These are phyloP conservation scores for Aaosphaeria arxii DNA, from an alignment of 2,329 filamentous ascomycete genomes.

Conservation along the genomic window DNA sequence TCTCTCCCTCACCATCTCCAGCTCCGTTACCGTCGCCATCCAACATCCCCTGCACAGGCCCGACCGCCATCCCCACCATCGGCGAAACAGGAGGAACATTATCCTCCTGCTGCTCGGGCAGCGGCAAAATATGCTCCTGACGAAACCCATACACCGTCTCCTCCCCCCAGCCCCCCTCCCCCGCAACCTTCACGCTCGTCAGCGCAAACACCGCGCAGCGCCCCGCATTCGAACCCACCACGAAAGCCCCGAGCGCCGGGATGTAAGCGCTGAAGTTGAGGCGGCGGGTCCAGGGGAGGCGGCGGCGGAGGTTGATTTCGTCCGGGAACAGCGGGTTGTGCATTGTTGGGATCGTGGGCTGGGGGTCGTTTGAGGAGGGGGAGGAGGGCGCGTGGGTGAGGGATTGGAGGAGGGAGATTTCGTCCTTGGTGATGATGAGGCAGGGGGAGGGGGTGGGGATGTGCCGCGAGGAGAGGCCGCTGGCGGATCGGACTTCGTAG, in stretches of 20 bases:
- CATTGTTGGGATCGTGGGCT: slow-evolving; percentile 29
- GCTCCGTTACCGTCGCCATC: slow-evolving; percentile 7
- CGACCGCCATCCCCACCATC: slow-evolving; percentile 66
- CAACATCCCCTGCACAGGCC: slow-evolving; percentile 55
- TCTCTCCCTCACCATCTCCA: slow-evolving; percentile 21
- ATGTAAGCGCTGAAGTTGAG: slow-evolving; percentile 64
- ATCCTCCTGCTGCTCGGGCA: slow-evolving; percentile 53
- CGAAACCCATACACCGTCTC: slow-evolving; percentile 43
- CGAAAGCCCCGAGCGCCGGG: slow-evolving; percentile 67
- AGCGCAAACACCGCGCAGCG: slow-evolving; percentile 61
- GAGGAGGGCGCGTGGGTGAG: slow-evolving; percentile 7
- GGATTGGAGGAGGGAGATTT: slow-evolving; percentile 44
- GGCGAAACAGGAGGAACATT: slow-evolving; percentile 28
- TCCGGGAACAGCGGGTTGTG: slow-evolving; percentile 31
- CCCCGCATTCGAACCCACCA: slow-evolving; percentile 66
- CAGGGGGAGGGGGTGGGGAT: slow-evolving; percentile 20
- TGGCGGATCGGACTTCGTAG: neutral
- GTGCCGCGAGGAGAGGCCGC: neutral
- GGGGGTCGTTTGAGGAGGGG: neutral
- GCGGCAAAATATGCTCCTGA: slow-evolving; percentile 57
- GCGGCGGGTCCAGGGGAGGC: slow-evolving; percentile 31
- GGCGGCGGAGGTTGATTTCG: neutral
- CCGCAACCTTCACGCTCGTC: slow-evolving; percentile 37
- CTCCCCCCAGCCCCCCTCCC: slow-evolving; percentile 36
- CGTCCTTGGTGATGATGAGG: slow-evolving; percentile 43